phyloP scores from a whole-genome alignment of 2,329 filamentous ascomycete genomes.

The Scolecobasidium constrictum region DNA sequence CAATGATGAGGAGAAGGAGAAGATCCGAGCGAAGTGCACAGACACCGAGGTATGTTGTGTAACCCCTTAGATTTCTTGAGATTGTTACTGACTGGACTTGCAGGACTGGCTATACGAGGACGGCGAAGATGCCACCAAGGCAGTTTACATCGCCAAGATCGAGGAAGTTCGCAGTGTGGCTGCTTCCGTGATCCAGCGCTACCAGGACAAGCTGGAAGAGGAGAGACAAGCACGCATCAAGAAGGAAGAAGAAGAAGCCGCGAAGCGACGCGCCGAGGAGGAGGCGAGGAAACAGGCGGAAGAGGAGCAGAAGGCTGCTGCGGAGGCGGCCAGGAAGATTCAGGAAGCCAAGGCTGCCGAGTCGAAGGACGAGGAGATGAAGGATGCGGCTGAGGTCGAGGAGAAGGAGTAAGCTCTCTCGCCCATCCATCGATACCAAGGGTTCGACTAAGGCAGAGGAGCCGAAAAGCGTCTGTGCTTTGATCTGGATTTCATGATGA shows the following conservation, averaged over 20 bases:
- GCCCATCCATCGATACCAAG: no score
- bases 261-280: conserved; percentile 51
- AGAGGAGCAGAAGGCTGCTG: conserved; percentile 50
- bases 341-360: conserved; percentile 43
- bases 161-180: conserved; percentile 88
- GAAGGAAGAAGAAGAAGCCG: conserved; percentile 53
- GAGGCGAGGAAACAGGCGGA: conserved; percentile 72
- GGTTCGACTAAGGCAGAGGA: no score
- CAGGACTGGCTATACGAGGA: conserved; percentile 99
- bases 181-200: conserved; percentile 84
- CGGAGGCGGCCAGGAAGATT: conserved; percentile 24
- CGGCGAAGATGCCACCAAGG: conserved; percentile 88
- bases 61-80: conserved; percentile 12
- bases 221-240: conserved; percentile 65
- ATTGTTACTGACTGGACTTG: not conserved
- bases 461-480: no score
- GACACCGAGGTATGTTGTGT: conserved; percentile 63
- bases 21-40: conserved; percentile 73
- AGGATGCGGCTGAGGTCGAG: conserved; percentile 35
- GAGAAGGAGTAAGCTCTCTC: conserved; percentile 11
- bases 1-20: conserved; percentile 84
- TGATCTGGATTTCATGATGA: no score
- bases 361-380: conserved; percentile 44
- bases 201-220: conserved; percentile 87
- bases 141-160: conserved; percentile 86